phyloP scores from a whole-genome alignment of 768 basidiomycete species.

The Pleurotus tuoliensis region DNA sequence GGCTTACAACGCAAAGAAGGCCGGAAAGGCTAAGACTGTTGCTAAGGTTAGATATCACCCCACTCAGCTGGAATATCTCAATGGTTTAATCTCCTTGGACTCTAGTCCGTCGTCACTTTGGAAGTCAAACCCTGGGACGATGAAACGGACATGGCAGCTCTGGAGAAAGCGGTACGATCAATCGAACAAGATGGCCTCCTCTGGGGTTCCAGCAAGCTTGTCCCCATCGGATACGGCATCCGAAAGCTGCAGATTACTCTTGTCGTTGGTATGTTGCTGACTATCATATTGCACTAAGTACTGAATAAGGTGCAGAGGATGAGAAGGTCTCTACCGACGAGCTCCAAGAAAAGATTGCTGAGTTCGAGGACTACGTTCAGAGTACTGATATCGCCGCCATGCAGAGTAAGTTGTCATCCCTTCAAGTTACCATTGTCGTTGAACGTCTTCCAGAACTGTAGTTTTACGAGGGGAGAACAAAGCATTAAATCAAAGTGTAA shows the following conservation, averaged over 20 bases:
- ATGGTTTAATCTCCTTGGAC: not conserved
- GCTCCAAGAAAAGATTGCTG: constrained; percentile 84
- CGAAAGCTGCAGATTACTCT: constrained; percentile 80
- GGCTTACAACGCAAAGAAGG: constrained; percentile 92
- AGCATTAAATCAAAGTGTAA: not conserved
- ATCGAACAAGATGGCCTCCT: constrained; percentile 88
- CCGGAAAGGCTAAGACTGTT: constrained; percentile 77
- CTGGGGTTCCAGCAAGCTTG: constrained; percentile 93
- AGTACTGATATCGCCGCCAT: constrained; percentile 90
- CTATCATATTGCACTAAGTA: not conserved
- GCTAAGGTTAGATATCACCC: constrained; percentile 63
- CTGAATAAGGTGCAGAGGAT: constrained; percentile 61
- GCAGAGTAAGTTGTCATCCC: constrained; percentile 66
- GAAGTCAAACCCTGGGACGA: constrained; percentile 99
- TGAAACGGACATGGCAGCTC: constrained; percentile 91
- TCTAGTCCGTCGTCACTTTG: constrained; percentile 92
- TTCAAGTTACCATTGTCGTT: not conserved
- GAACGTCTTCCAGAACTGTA: not conserved
- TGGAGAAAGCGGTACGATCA: constrained; percentile 82
- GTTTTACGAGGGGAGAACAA: constrained; percentile 20
- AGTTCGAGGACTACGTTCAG: constrained; percentile 87
- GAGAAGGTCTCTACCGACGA: constrained; percentile 92
- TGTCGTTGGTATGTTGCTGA: constrained; percentile 44
- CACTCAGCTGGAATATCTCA: too few relatives aligned
- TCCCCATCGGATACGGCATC: constrained; percentile 89